Conservation (phyloP, 176 grass and related monocot genomes). For the Alloteropsis semialata region DNA sequence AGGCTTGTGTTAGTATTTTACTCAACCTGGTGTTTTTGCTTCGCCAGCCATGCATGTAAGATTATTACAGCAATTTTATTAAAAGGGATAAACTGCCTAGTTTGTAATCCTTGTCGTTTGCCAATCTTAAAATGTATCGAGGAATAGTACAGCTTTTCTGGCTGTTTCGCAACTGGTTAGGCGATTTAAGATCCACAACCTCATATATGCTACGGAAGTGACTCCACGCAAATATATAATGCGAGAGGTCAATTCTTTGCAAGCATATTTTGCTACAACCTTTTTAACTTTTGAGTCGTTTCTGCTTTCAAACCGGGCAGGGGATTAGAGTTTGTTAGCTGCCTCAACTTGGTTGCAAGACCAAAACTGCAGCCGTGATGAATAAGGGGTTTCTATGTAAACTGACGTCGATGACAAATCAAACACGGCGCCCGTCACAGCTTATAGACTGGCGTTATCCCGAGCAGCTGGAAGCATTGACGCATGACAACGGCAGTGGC, state of each 20-base stretch:
- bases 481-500: conserved; percentile 63
- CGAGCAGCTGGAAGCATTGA: conserved; percentile 66
- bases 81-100: too few species aligned
- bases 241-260: background rate
- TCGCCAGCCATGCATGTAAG: background rate
- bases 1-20: conserved; percentile 33
- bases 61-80: background rate
- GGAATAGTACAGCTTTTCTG: too few species aligned
- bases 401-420: background rate
- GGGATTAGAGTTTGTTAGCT: background rate
- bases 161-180: too few species aligned
- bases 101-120: too few species aligned
- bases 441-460: conserved; percentile 68
- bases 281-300: background rate
- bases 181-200: too few species aligned
- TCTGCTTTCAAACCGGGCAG: background rate
- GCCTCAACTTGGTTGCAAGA: conserved; percentile 28
- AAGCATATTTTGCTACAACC: background rate
- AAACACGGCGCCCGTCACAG: conserved; percentile 4
- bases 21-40: background rate
- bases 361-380: conserved; percentile 36
- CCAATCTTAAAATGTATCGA: too few species aligned
- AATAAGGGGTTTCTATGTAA: background rate
- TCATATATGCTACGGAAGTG: too few species aligned
- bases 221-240: background rate